A percentile compares a stretch with the other conserved stretches of the same genome.
phyloP scores from a whole-genome alignment of 2,329 filamentous ascomycete species.

The Ophiosphaerella narmari region DNA sequence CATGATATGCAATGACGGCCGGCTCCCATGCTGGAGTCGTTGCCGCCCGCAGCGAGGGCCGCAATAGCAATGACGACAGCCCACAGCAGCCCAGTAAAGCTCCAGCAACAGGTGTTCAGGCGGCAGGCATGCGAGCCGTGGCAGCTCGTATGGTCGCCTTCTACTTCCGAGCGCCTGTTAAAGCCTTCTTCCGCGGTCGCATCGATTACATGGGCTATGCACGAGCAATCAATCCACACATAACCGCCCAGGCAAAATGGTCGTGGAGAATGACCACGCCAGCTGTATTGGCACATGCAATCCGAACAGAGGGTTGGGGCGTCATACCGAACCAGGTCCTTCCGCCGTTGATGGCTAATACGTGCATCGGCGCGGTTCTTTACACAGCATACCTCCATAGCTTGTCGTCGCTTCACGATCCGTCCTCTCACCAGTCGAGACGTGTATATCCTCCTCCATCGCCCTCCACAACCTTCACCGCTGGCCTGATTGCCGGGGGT shows the following conservation, averaged over 20 bases:
- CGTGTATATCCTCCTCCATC: slow-evolving; percentile 72
- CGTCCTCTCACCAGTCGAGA: slow-evolving; percentile 63
- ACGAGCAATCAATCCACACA: slow-evolving; percentile 64
- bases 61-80: slow-evolving; percentile 11
- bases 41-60: slow-evolving; percentile 23
- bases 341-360: slow-evolving; percentile 74
- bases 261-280: slow-evolving; percentile 70
- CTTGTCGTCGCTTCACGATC: slow-evolving; percentile 68
- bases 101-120: slow-evolving; percentile 75
- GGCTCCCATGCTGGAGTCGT: slow-evolving; percentile 41
- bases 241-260: slow-evolving; percentile 56
- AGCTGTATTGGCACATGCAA: slow-evolving; percentile 69
- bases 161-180: slow-evolving; percentile 88
- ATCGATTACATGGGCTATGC: slow-evolving; percentile 79
- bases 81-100: slow-evolving; percentile 55
- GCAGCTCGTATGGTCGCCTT: slow-evolving; percentile 85
- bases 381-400: slow-evolving; percentile 78
- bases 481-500: slow-evolving; percentile 70
- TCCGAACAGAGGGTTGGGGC: slow-evolving; percentile 72
- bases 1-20: slow-evolving; percentile 45
- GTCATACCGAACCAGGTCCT: slow-evolving; percentile 78
- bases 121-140: slow-evolving; percentile 80
- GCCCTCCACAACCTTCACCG: slow-evolving; percentile 66
- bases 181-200: slow-evolving; percentile 87
- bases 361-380: slow-evolving; percentile 72